These are phyloP conservation scores for Globisporangium iwayamae DNA, from an alignment of 352 stramenopile genomes.

Conservation along the genomic window DNA sequence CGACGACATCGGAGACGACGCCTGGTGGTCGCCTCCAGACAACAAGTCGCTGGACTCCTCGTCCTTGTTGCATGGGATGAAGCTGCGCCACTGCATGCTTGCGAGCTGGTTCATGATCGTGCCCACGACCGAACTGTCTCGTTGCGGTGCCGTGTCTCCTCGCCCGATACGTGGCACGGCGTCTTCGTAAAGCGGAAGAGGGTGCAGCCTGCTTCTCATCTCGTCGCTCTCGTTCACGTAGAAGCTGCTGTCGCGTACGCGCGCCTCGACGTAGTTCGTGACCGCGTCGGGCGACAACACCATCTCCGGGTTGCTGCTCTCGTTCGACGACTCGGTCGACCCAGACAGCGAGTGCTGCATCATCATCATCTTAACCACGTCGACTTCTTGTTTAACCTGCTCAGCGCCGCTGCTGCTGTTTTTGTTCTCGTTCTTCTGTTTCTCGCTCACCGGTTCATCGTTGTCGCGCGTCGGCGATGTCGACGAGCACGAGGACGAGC, in stretches of 20 bases:
- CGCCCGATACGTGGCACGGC: conserved; percentile 9
- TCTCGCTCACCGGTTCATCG: not conserved
- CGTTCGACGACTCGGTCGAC: conserved; percentile 34
- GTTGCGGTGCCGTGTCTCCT: not conserved
- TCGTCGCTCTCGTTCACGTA: conserved; percentile 30
- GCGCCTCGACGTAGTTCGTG: not conserved
- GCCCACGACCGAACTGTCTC: conserved; percentile 11
- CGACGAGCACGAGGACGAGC: conserved; percentile 5
- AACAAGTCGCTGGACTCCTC: not conserved
- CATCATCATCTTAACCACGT: conserved; percentile 4
- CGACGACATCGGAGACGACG: conserved; percentile 10
- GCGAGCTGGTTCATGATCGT: conserved; percentile 22
- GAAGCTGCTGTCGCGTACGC: not conserved
- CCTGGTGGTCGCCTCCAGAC: not conserved
- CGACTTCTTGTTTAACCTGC: conserved; percentile 1
- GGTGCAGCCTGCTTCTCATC: conserved; percentile 6
- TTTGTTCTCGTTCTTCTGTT: conserved; percentile 6
- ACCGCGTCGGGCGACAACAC: not conserved
- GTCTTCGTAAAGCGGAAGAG: conserved; percentile 19
- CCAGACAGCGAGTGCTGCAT: conserved; percentile 57
- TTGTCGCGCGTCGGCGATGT: not conserved
- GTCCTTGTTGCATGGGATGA: conserved; percentile 17
- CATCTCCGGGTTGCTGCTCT: conserved; percentile 14
- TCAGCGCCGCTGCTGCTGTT: not conserved
- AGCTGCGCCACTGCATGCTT: conserved; percentile 22